phyloP scores from a whole-genome alignment of 176 grass and related monocot genomes.

The Eleusine indica region DNA sequence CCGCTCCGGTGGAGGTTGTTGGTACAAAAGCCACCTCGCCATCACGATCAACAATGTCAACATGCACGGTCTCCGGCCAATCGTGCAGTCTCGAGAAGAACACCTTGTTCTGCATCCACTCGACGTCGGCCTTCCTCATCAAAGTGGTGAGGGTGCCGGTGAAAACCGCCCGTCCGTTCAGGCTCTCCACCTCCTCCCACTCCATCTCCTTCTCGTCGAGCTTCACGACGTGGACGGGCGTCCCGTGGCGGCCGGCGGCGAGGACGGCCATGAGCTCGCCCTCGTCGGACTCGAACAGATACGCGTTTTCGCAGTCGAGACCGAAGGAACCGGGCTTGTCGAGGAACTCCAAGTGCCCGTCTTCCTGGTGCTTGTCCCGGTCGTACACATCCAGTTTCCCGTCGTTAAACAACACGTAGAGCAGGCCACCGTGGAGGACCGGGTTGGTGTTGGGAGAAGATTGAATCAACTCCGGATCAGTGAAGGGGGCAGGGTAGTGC shows the following conservation, averaged over 20 bases:
- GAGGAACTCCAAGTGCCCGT: neutral
- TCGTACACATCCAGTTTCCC: constrained; percentile 31
- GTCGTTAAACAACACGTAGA: neutral
- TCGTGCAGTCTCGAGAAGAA: neutral
- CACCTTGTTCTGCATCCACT: constrained; percentile 19
- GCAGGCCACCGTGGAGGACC: neutral
- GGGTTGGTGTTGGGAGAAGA: constrained; percentile 1
- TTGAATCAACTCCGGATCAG: neutral
- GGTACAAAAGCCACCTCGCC: constrained; percentile 10
- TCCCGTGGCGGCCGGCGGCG: neutral
- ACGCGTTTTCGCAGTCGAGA: neutral
- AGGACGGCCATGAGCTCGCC: constrained; percentile 30
- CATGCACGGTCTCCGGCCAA: neutral
- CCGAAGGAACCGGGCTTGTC: constrained; percentile 7
- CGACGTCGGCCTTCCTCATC: neutral
- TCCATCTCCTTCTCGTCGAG: constrained; percentile 26
- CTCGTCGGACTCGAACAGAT: constrained; percentile 13
- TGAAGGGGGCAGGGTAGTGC: neutral
- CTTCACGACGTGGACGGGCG: constrained; percentile 4
- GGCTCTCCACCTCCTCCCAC: constrained; percentile 25
- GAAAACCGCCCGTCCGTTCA: neutral
- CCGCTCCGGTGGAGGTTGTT: neutral
- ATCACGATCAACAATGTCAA: neutral
- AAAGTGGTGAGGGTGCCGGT: neutral
- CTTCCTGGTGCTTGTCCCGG: neutral